These are phyloP conservation scores for Rhizophora apiculata DNA, from an alignment of 345 rosid species.

Conservation along the genomic window DNA sequence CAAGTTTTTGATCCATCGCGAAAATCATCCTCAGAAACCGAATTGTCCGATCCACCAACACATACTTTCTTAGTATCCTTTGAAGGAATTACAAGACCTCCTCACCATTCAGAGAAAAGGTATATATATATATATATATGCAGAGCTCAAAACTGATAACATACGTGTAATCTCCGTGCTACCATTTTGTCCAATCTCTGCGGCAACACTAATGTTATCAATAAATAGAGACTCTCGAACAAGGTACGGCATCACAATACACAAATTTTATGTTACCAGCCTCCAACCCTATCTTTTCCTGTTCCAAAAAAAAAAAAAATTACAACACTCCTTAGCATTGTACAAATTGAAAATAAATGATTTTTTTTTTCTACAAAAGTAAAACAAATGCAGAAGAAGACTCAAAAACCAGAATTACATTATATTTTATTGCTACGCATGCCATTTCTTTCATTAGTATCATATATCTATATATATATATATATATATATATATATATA, in stretches of 20 bases:
- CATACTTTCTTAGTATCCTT: constrained; percentile 61
- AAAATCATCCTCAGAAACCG: constrained; percentile 24
- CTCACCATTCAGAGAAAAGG: constrained; percentile 62
- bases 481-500: no score
- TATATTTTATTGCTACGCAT: no score
- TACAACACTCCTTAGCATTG: no score
- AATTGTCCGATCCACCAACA: constrained; percentile 38
- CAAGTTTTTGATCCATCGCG: constrained; percentile 41
- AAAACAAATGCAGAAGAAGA: no score
- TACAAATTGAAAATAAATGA: no score
- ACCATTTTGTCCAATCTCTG: constrained; percentile 63
- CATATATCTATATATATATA: no score
- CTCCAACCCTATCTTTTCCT: no score
- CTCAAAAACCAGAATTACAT: no score
- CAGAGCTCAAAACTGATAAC: constrained; percentile 49
- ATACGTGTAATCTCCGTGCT: constrained; percentile 52
- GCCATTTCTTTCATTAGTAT: no score
- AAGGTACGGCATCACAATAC: constrained; percentile 40
- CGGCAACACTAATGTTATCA: constrained; percentile 67
- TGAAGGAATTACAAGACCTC: constrained; percentile 41
- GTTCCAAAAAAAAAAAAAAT: no score
- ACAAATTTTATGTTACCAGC: no score
- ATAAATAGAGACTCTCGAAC: constrained; percentile 70
- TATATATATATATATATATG: constrained; percentile 43
- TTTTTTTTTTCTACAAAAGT: no score